Percentiles rank a stretch among this genome's conserved stretches.
Evolutionary conservation across 2,329 filamentous ascomycete species (phyloP).

Genomic region (Alternaria triticimaculans): DNA sequence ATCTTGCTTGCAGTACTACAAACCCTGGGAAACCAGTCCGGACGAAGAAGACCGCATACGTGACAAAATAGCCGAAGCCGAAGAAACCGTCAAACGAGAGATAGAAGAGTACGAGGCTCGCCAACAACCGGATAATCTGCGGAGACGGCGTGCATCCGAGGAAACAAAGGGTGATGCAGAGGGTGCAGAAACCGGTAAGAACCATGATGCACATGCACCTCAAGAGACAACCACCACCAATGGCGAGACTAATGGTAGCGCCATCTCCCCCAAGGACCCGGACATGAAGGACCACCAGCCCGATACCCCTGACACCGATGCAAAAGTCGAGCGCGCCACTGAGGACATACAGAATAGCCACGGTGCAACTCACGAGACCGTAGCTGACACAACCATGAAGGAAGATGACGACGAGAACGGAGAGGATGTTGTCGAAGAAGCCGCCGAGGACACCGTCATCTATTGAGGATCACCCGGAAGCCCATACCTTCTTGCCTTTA

Average conservation of each 20-base stretch:
- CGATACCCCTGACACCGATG: conserved; percentile 23
- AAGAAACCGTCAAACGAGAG: conserved; percentile 70
- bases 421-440: conserved; percentile 77
- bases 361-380: conserved; percentile 35
- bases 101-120: conserved; percentile 64
- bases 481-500: neutral
- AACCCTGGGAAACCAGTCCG: conserved; percentile 76
- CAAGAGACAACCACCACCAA: conserved; percentile 26
- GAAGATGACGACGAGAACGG: conserved; percentile 70
- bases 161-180: conserved; percentile 25
- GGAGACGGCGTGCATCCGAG: conserved; percentile 20
- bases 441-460: conserved; percentile 88
- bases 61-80: conserved; percentile 70
- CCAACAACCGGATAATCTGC: conserved; percentile 39
- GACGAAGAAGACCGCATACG: conserved; percentile 75
- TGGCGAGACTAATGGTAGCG: conserved; percentile 35
- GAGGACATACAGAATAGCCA: conserved; percentile 26
- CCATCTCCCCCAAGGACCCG: conserved; percentile 26
- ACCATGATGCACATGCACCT: conserved; percentile 28
- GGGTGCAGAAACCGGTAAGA: conserved; percentile 31
- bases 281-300: conserved; percentile 35
- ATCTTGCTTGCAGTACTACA: conserved; percentile 71
- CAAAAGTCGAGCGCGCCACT: conserved; percentile 20
- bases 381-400: conserved; percentile 47
- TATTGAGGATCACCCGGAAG: conserved; percentile 63